Evolutionary conservation across 306 rosid species (phyloP).

Genomic region (Gillenia trifoliata): DNA sequence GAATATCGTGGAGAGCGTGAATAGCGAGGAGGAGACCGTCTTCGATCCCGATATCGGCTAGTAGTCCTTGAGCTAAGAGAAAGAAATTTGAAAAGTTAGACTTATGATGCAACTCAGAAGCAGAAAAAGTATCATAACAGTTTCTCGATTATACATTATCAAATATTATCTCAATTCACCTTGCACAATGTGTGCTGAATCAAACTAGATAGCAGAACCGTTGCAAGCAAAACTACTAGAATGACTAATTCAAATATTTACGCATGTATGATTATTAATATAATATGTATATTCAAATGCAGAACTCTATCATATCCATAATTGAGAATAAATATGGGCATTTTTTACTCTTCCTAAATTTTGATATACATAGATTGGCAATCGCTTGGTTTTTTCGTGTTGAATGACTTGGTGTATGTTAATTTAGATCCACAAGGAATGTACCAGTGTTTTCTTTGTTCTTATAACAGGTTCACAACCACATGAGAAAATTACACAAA

Average conservation of each 20-base stretch:
- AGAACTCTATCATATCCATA: neutral
- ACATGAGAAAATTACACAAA: neutral
- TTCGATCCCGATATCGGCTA: constrained; percentile 54
- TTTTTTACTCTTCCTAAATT: neutral
- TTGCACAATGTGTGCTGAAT: neutral
- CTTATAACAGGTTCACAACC: neutral
- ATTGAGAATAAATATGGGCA: neutral
- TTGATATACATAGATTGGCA: neutral
- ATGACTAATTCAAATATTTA: neutral
- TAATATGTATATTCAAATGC: neutral
- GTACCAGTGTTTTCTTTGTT: neutral
- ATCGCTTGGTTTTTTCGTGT: neutral
- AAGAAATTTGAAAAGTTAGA: neutral
- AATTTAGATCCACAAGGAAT: neutral
- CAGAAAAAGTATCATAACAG: neutral
- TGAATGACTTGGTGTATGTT: neutral
- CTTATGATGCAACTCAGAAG: constrained; percentile 4
- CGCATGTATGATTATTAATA: neutral
- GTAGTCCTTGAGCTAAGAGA: constrained; percentile 41
- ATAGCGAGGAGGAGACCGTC: constrained; percentile 81
- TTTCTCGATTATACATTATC: neutral
- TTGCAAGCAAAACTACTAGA: neutral
- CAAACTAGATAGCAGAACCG: neutral
- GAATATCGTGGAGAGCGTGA: constrained; percentile 70
- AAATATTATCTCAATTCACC: neutral